A percentile compares a stretch with the other conserved stretches of the same genome.
These are phyloP conservation scores for Nannochloris sp. DNA, from an alignment of 139 green algal species.

Conservation along the genomic window DNA sequence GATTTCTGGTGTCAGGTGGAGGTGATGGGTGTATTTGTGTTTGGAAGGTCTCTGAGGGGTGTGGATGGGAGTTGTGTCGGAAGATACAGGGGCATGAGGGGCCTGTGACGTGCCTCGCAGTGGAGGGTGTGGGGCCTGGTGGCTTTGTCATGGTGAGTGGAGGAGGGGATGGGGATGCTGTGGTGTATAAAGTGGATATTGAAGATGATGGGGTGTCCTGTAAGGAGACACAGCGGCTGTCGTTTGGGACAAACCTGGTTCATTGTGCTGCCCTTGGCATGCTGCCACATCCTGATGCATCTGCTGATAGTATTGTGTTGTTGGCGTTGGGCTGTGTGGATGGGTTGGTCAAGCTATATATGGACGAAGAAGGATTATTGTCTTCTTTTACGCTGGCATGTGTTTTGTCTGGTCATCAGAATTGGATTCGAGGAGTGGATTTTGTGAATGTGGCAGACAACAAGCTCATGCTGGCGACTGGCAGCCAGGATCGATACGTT, in stretches of 20 bases:
- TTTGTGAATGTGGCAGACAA: constrained; percentile 32
- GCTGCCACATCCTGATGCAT: constrained; percentile 3
- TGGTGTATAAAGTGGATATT: background rate
- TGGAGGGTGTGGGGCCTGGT: constrained; percentile 3
- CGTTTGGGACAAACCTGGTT: constrained; percentile 44
- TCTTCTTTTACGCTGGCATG: constrained; percentile 29
- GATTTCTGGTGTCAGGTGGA: constrained; percentile 38
- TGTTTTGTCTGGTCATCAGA: constrained; percentile 63
- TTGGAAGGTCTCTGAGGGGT: constrained; percentile 32
- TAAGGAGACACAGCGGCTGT: constrained; percentile 9
- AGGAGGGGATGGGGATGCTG: constrained; percentile 34
- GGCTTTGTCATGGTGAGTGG: too few relatives aligned
- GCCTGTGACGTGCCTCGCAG: constrained; percentile 6
- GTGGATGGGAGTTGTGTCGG: too few relatives aligned
- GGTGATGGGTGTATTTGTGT: constrained; percentile 49
- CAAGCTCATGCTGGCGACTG: constrained; percentile 74
- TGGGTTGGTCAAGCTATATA: constrained; percentile 43
- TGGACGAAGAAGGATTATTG: constrained; percentile 22
- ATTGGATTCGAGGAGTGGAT: constrained; percentile 73
- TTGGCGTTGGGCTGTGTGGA: constrained; percentile 71
- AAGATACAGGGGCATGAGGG: background rate
- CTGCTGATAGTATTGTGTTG: constrained; percentile 42
- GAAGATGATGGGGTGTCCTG: background rate
- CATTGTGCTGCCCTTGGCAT: constrained; percentile 45
- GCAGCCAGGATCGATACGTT: constrained; percentile 76